phyloP scores from a whole-genome alignment of 306 rosid species.

The Glycyrrhiza uralensis region DNA sequence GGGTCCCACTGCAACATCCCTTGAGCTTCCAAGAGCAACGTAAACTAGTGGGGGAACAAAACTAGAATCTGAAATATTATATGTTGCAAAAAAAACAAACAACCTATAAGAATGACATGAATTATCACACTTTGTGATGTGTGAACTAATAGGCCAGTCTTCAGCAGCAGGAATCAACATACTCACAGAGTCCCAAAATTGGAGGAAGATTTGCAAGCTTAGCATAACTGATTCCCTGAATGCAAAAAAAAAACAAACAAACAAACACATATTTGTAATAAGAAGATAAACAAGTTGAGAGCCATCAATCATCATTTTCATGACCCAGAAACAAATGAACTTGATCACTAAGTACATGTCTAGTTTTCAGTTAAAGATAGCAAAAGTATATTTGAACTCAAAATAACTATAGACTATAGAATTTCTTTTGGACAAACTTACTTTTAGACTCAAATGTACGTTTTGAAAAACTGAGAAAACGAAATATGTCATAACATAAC shows the following conservation, averaged over 20 bases:
- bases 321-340: background rate
- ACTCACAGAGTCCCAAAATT: conserved; percentile 82
- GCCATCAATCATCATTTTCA: background rate
- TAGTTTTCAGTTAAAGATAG: no score
- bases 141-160: background rate
- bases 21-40: conserved; percentile 78
- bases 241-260: no score
- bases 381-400: no score
- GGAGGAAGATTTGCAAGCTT: conserved; percentile 80
- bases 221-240: conserved; percentile 85
- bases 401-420: no score
- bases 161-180: background rate
- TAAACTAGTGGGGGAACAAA: conserved; percentile 87
- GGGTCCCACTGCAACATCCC: conserved; percentile 80
- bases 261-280: background rate
- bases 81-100: background rate
- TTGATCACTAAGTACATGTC: no score
- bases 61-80: conserved; percentile 62
- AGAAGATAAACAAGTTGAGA: background rate
- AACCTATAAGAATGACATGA: background rate
- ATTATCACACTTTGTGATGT: background rate
- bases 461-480: no score
- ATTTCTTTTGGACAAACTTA: no score
- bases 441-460: no score
- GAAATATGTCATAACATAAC: no score